Base-by-base conservation (phyloP, 495 filamentous ascomycete species). In the Bombardia bombarda region DNA sequence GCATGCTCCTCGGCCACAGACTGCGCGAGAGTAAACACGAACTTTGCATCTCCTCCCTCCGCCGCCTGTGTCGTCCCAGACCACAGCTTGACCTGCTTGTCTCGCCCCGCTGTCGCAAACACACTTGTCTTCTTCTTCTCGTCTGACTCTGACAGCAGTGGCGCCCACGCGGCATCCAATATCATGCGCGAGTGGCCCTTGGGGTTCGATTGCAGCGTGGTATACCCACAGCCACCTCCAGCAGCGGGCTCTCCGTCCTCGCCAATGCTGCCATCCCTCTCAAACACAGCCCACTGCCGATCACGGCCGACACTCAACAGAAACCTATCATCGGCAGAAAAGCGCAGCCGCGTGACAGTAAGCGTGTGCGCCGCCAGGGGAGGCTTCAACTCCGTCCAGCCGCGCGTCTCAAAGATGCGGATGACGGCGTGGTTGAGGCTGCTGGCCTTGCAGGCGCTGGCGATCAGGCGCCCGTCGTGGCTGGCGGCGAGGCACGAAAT, bases 171-270 rank as follows among this genome's bases (percentile, higher is more conserved):
- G 3, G 78, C 80, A 56, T 84, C 86, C 17, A 95, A 67, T 32
- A 99, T 86, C 87, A 97, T 95, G 41, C 92, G 68, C 16, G 83
- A 71, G 62, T 99, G 92, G 2, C 83, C 90, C 64, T 92, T 95
- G 1, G 81, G 76, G 49, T 92, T 86, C 7, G 75, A 69, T 33
- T 78, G 61, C 14, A 70, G 45, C 2, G 83, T 63, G 32, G 57
- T 65, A 45, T 84, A 94, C 16, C n/a, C n/a, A n/a, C n/a, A n/a
- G 50, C 50, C 9, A 40, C 57, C 2, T 58, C 17, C 4, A 26
- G 34, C 18, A 21, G 6, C 18, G 6, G 8, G 3, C 9, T 22
- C 14, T 19, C 9, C 68, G 7, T 58, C 56, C 22, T 22, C 32
- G 7, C 43, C 51, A 12, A 65, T 61, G 24, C 42, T 51, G 9